phyloP scores from a whole-genome alignment of 768 basidiomycete genomes.

The Gloeostereum incarnatum region DNA sequence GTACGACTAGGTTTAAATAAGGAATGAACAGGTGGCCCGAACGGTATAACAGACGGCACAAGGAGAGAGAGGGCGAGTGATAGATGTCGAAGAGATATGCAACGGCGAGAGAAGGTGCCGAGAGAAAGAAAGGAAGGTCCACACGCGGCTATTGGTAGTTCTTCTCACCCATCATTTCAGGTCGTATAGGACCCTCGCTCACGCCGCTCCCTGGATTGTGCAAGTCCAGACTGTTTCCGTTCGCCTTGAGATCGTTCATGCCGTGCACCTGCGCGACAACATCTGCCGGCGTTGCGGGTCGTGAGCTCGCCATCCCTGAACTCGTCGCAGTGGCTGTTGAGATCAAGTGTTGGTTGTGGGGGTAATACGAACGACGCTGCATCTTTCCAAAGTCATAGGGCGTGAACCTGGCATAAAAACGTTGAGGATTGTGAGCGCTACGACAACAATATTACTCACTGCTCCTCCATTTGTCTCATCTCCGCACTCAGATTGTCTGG shows the following conservation, averaged over 20 bases:
- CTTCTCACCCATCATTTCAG: slow-evolving; percentile 40
- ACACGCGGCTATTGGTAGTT: slow-evolving; percentile 30
- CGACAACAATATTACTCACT: slow-evolving; percentile 43
- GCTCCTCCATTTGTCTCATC: slow-evolving; percentile 98
- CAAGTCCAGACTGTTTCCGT: too few species aligned
- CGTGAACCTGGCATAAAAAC: slow-evolving; percentile 52
- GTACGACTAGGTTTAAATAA: too few species aligned
- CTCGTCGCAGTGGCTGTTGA: slow-evolving; percentile 72
- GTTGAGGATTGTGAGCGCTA: slow-evolving; percentile 3
- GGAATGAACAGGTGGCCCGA: too few species aligned
- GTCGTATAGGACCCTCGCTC: slow-evolving; percentile 25
- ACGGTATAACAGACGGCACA: too few species aligned
- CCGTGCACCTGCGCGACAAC: too few species aligned
- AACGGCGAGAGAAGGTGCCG: too few species aligned
- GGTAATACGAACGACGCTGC: slow-evolving; percentile 87
- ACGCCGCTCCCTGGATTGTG: slow-evolving; percentile 26
- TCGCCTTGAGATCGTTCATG: slow-evolving; percentile 36
- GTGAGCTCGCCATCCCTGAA: slow-evolving; percentile 58
- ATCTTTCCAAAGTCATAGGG: slow-evolving; percentile 90
- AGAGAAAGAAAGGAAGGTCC: not conserved
- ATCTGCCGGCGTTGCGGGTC: slow-evolving; percentile 69
- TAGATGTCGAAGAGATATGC: too few species aligned
- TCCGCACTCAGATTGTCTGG: slow-evolving; percentile 86
- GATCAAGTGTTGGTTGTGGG: slow-evolving; percentile 66
- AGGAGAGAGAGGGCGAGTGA: too few species aligned